A percentile compares a stretch with the other conserved stretches of the same genome.
phyloP scores from a whole-genome alignment of 2,329 filamentous ascomycete species.

The Pseudodiploospora longispora region DNA sequence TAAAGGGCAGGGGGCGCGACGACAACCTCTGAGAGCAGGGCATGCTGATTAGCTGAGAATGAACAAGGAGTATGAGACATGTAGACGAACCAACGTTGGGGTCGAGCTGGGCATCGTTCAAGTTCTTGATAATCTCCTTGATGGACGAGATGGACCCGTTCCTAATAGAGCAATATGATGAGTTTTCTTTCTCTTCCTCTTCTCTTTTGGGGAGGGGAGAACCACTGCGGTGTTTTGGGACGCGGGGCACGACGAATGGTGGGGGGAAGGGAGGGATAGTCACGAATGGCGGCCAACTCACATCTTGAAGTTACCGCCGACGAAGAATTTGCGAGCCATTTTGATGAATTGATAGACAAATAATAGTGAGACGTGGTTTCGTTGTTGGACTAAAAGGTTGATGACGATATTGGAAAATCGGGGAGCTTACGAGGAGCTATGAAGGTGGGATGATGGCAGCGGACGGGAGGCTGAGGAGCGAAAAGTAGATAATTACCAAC shows the following conservation, averaged over 20 bases:
- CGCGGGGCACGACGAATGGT: conserved; percentile 10
- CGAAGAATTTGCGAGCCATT: conserved; percentile 95
- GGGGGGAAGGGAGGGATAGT: conserved; percentile 16
- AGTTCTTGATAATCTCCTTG: conserved; percentile 80
- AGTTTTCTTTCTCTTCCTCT: background rate
- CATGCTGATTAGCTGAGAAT: background rate
- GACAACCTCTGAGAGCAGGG: conserved; percentile 66
- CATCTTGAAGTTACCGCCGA: conserved; percentile 99
- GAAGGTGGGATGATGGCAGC: too few species aligned
- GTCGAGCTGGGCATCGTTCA: conserved; percentile 81
- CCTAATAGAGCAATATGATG: conserved; percentile 42
- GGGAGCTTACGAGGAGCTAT: too few species aligned
- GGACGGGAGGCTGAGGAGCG: too few species aligned
- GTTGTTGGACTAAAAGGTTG: too few species aligned
- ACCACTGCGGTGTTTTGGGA: conserved; percentile 21
- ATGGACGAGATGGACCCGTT: conserved; percentile 88
- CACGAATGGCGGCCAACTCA: conserved; percentile 37
- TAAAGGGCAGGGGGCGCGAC: conserved; percentile 86
- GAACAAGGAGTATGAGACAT: background rate
- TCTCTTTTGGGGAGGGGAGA: background rate
- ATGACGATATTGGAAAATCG: too few species aligned
- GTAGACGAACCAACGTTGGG: conserved; percentile 56
- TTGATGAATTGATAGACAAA: conserved; percentile 33
- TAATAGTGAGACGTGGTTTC: too few species aligned
- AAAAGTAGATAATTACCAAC: too few species aligned